Evolutionary conservation across 192 early-diverging fungal species (phyloP).

Genomic region (Phycomyces blakesleeanus): DNA sequence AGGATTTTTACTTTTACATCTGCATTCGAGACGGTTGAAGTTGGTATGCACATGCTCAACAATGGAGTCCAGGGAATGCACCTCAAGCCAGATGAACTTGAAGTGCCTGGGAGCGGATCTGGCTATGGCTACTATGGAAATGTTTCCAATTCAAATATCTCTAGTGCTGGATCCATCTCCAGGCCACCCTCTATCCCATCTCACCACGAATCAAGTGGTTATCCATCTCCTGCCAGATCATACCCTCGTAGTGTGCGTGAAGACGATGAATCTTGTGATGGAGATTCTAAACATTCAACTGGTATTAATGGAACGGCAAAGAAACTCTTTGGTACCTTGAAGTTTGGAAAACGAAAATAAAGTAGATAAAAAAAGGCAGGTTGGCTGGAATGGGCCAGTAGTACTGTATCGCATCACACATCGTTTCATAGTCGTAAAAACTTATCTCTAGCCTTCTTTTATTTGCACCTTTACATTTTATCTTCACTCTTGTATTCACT

Average conservation of each 20-base stretch:
- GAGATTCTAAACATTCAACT: constrained; percentile 24
- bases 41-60: background rate
- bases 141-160: constrained; percentile 6
- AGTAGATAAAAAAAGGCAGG: background rate
- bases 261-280: constrained; percentile 23
- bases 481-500: no score
- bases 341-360: constrained; percentile 19
- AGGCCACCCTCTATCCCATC: constrained; percentile 9
- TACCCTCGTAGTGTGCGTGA: constrained; percentile 11
- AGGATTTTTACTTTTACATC: constrained; percentile 9
- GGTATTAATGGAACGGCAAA: background rate
- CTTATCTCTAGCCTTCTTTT: no score
- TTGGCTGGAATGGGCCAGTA: no score
- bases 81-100: constrained; percentile 5
- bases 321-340: constrained; percentile 22
- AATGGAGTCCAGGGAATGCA: background rate
- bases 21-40: constrained; percentile 27
- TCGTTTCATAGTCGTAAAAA: no score
- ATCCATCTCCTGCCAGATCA: constrained; percentile 15
- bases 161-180: background rate
- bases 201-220: constrained; percentile 5
- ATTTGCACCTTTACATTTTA: no score
- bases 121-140: constrained; percentile 5
- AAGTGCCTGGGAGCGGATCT: background rate
- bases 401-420: no score